Percentiles rank a stretch among this genome's conserved stretches.
phyloP scores from a whole-genome alignment of 441 rosid species.

The Erodium texanum region DNA sequence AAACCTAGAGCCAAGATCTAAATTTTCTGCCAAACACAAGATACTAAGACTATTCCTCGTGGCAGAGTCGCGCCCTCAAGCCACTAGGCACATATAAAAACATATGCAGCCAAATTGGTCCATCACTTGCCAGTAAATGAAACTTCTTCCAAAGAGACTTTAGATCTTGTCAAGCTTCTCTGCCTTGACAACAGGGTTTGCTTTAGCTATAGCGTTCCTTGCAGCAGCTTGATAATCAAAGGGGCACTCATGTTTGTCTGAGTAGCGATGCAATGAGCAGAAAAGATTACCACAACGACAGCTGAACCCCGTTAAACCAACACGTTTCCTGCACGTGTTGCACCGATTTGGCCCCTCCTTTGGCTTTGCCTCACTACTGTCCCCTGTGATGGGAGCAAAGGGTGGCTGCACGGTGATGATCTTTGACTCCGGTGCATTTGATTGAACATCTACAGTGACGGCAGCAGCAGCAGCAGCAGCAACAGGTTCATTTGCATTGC shows the following conservation, averaged over 20 bases:
- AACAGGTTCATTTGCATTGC: constrained; percentile 26
- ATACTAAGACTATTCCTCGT: background rate
- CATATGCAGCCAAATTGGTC: too few species aligned
- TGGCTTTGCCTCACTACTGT: background rate
- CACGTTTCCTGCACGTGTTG: constrained; percentile 10
- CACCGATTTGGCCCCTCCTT: background rate
- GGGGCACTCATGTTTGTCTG: constrained; percentile 15
- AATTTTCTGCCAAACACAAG: background rate
- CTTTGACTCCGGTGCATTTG: background rate
- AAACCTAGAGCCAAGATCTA: background rate
- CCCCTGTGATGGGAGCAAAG: too few species aligned
- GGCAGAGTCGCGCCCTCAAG: background rate
- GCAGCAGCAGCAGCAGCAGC: constrained; percentile 10
- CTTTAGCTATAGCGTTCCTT: constrained; percentile 51
- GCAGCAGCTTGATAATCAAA: constrained; percentile 65
- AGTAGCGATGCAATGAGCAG: constrained; percentile 65
- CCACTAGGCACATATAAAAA: background rate
- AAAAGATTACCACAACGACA: constrained; percentile 70
- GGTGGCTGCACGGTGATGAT: background rate
- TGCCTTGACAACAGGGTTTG: constrained; percentile 65
- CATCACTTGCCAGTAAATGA: background rate
- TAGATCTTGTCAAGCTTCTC: constrained; percentile 69
- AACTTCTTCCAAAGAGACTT: constrained; percentile 1
- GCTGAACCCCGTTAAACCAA: constrained; percentile 58
- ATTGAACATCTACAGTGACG: background rate